Conservation (phyloP, 352 stramenopile species). For the Thraustochytrium striatum region DNA sequence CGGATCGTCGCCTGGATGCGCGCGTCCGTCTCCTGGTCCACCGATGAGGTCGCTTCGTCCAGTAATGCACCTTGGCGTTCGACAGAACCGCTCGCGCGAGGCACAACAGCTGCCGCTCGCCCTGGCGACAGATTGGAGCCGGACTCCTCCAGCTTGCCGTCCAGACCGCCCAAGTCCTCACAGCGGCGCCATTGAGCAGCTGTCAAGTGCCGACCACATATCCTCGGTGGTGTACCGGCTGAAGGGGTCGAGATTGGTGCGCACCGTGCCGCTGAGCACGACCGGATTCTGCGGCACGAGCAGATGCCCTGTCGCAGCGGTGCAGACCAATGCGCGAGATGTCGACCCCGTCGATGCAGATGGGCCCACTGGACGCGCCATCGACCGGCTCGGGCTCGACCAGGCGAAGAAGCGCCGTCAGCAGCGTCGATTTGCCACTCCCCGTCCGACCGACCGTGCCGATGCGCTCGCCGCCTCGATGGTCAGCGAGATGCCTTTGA, state of each 20-base stretch:
- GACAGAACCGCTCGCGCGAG: conserved; percentile 71
- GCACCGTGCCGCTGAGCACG: conserved; percentile 82
- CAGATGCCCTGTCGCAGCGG: conserved; percentile 69
- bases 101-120: conserved; percentile 76
- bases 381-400: conserved; percentile 69
- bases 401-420: conserved; percentile 81
- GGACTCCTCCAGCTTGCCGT: conserved; percentile 62
- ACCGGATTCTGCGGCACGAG: conserved; percentile 87
- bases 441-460: conserved; percentile 66
- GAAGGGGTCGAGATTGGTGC: conserved; percentile 82
- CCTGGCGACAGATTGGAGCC: conserved; percentile 73
- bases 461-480: conserved; percentile 57
- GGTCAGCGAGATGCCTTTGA: conserved; percentile 53
- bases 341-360: conserved; percentile 84
- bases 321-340: conserved; percentile 68
- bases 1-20: conserved; percentile 78
- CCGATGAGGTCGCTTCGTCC: conserved; percentile 76
- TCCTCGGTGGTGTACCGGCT: conserved; percentile 51
- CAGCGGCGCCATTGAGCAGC: conserved; percentile 50
- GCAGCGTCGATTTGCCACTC: conserved; percentile 77
- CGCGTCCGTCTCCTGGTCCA: conserved; percentile 77
- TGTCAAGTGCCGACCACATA: conserved; percentile 53
- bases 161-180: conserved; percentile 52
- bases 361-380: conserved; percentile 63
- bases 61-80: conserved; percentile 69